These are phyloP conservation scores for Venturiaceae sp. DNA, from an alignment of 2,329 filamentous ascomycete species.

Conservation along the genomic window DNA sequence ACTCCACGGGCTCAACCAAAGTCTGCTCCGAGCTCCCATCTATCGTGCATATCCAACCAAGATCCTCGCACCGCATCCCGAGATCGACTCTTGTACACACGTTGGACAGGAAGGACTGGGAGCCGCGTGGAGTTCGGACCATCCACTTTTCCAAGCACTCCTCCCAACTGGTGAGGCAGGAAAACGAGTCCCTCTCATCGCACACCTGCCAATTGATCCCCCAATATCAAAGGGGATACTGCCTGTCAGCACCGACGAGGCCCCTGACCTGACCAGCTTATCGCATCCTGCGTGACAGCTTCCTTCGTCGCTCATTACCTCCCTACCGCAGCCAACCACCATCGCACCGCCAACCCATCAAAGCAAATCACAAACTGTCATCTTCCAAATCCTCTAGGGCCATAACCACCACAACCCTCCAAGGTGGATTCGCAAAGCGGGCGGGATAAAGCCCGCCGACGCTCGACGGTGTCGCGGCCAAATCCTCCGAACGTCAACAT, in stretches of 20 bases:
- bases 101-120: not conserved
- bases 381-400: not conserved
- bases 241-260: not conserved
- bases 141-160: too few species aligned
- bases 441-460: slow-evolving; percentile 8
- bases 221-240: not conserved
- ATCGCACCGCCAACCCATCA: not conserved
- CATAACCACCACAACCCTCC: not conserved
- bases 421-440: slow-evolving; percentile 7
- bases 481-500: slow-evolving; percentile 3
- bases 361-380: not conserved
- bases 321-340: not conserved
- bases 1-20: not conserved
- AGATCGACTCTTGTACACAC: too few species aligned
- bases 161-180: too few species aligned
- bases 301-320: not conserved
- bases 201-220: not conserved
- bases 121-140: not conserved
- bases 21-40: slow-evolving; percentile 10
- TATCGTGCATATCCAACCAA: slow-evolving; percentile 10
- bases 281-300: not conserved
- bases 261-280: not conserved
- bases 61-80: too few species aligned
- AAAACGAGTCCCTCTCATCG: too few species aligned
- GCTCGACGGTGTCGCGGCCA: slow-evolving; percentile 8